These are phyloP conservation scores for Sphaerostilbella broomeana DNA, from an alignment of 2,329 filamentous ascomycete genomes.

Conservation along the genomic window DNA sequence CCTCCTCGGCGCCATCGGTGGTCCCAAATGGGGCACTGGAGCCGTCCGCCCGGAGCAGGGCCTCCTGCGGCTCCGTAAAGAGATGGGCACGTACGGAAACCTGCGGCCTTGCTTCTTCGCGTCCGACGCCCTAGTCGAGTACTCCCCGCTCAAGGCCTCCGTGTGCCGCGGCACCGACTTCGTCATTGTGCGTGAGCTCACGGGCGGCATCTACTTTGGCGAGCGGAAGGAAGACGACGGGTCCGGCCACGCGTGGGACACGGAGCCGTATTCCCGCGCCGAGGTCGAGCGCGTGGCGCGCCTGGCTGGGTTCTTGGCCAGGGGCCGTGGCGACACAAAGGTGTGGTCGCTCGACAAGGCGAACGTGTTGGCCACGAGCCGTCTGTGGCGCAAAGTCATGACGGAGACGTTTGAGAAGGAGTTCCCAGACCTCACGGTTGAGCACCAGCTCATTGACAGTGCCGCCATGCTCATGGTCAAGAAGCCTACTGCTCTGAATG, in stretches of 20 bases:
- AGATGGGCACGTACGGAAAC: constrained; percentile 92
- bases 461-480: constrained; percentile 98
- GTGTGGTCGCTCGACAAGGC: constrained; percentile 93
- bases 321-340: constrained; percentile 59
- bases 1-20: constrained; percentile 87
- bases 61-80: constrained; percentile 82
- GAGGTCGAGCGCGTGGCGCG: constrained; percentile 88
- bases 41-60: constrained; percentile 87
- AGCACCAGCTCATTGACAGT: constrained; percentile 88
- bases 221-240: constrained; percentile 67
- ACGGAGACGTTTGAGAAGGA: constrained; percentile 79
- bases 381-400: constrained; percentile 84
- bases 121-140: constrained; percentile 74
- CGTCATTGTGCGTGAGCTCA: constrained; percentile 86
- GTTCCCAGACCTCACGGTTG: constrained; percentile 78
- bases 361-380: constrained; percentile 84
- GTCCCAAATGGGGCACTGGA: constrained; percentile 93
- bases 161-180: constrained; percentile 86
- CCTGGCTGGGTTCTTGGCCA: constrained; percentile 72
- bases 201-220: constrained; percentile 92
- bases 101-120: constrained; percentile 94
- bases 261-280: constrained; percentile 73
- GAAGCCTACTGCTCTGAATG: constrained; percentile 81
- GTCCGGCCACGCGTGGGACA: constrained; percentile 70
- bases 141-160: constrained; percentile 78